Conservation (phyloP, 78 protist species). For the Dictyostelium purpureum region DNA sequence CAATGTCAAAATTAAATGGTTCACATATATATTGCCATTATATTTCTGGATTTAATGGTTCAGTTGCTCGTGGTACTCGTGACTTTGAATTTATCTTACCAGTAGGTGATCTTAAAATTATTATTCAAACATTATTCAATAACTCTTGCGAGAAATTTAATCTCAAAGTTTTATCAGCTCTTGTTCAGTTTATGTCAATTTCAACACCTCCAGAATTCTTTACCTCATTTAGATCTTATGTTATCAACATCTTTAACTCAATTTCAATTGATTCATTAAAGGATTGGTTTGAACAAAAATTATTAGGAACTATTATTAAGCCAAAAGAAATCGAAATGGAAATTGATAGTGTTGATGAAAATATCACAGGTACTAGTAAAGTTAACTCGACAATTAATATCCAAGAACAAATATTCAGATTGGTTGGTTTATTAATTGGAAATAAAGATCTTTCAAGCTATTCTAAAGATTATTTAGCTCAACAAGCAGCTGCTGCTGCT, state of each 20-base stretch:
- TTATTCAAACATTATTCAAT: not conserved
- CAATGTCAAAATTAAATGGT: conserved; percentile 12
- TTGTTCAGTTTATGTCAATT: conserved; percentile 22
- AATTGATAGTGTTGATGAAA: not conserved
- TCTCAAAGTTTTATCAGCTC: not conserved
- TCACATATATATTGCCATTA: conserved; percentile 39
- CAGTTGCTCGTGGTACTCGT: conserved; percentile 18
- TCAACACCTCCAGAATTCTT: conserved; percentile 37
- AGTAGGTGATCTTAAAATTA: not conserved
- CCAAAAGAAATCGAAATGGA: not conserved
- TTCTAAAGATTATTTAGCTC: not conserved
- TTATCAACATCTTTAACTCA: not conserved
- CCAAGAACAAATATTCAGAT: conserved; percentile 37
- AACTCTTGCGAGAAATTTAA: conserved; percentile 7
- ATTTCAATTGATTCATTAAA: not conserved
- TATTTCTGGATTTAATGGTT: not conserved
- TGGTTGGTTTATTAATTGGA: conserved; percentile 39
- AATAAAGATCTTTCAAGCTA: conserved; percentile 27
- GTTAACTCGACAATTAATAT: not conserved
- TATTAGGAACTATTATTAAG: not conserved
- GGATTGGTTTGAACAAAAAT: conserved; percentile 58
- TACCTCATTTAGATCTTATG: conserved; percentile 12
- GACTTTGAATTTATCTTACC: conserved; percentile 26
- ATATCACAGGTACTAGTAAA: not conserved
- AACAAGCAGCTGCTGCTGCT: conserved; percentile 2